Conservation (phyloP, 192 early-diverging fungal species). For the Coemansia sp. region DNA sequence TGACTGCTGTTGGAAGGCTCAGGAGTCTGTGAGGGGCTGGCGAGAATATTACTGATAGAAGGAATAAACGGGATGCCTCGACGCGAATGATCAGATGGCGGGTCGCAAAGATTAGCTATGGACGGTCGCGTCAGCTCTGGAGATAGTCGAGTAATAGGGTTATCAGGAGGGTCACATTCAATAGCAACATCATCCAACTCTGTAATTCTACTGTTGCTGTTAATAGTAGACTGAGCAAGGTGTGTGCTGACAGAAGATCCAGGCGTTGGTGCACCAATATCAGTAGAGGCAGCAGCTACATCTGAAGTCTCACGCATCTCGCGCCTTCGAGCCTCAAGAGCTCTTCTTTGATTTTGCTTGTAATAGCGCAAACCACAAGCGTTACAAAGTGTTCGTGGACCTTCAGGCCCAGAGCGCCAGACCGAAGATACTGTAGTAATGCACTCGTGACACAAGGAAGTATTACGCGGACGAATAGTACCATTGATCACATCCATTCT, state of each 20-base stretch:
- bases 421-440: conserved; percentile 55
- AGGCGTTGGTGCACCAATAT: no score
- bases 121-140: conserved; percentile 28
- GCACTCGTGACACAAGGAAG: conserved; percentile 54
- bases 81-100: not conserved
- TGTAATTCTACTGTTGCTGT: conserved; percentile 7
- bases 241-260: not conserved
- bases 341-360: conserved; percentile 55
- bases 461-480: conserved; percentile 51
- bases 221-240: not conserved
- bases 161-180: not conserved
- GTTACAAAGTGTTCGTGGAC: conserved; percentile 59
- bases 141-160: not conserved
- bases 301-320: conserved; percentile 35
- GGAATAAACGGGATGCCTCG: conserved; percentile 11
- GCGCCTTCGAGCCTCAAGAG: conserved; percentile 46
- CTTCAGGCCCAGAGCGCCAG: conserved; percentile 54
- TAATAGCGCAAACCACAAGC: conserved; percentile 62
- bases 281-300: not conserved
- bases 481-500: conserved; percentile 54
- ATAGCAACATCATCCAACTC: conserved; percentile 12
- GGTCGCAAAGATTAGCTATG: conserved; percentile 34
- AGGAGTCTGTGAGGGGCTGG: conserved; percentile 15
- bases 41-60: conserved; percentile 36
- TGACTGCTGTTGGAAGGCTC: conserved; percentile 8